These are phyloP conservation scores for Botryotinia globosa DNA, from an alignment of 2,329 filamentous ascomycete species.

Conservation along the genomic window DNA sequence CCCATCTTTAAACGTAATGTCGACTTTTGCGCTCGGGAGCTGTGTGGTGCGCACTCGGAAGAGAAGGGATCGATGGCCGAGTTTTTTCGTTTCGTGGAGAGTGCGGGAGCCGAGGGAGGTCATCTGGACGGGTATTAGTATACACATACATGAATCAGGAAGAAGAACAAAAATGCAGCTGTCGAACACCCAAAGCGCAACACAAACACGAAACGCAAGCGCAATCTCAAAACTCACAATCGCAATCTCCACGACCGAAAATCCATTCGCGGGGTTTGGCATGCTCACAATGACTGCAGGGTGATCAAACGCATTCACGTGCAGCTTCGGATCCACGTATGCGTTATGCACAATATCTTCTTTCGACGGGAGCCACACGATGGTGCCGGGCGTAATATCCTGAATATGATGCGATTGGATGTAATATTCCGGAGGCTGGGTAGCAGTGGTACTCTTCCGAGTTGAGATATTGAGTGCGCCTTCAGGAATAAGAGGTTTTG, in stretches of 20 bases:
- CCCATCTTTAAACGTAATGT: slow-evolving; percentile 1
- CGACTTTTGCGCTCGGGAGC: slow-evolving; percentile 10
- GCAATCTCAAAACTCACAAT: slow-evolving; percentile 4
- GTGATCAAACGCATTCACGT: slow-evolving; percentile 18
- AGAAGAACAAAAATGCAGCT: neutral
- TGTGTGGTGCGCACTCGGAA: neutral
- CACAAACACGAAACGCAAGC: too few species aligned
- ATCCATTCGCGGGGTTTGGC: neutral
- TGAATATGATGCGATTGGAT: neutral
- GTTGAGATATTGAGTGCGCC: too few species aligned
- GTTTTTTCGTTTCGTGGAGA: slow-evolving; percentile 11
- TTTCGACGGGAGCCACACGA: slow-evolving; percentile 14
- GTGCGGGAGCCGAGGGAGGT: slow-evolving; percentile 10
- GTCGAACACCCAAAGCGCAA: too few species aligned
- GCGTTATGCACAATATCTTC: neutral
- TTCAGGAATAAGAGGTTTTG: neutral
- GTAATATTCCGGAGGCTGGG: neutral
- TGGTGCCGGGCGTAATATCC: neutral
- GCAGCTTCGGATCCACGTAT: slow-evolving; percentile 4
- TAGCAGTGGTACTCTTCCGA: too few species aligned
- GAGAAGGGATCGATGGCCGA: neutral
- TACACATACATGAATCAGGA: neutral
- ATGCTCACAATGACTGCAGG: slow-evolving; percentile 9
- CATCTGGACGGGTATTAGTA: neutral
- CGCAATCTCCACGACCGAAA: slow-evolving; percentile 5